A percentile compares a stretch with the other conserved stretches of the same genome.
Evolutionary conservation across 148 eudicot genomes (phyloP).

Genomic region (Rhododendron henanense): DNA sequence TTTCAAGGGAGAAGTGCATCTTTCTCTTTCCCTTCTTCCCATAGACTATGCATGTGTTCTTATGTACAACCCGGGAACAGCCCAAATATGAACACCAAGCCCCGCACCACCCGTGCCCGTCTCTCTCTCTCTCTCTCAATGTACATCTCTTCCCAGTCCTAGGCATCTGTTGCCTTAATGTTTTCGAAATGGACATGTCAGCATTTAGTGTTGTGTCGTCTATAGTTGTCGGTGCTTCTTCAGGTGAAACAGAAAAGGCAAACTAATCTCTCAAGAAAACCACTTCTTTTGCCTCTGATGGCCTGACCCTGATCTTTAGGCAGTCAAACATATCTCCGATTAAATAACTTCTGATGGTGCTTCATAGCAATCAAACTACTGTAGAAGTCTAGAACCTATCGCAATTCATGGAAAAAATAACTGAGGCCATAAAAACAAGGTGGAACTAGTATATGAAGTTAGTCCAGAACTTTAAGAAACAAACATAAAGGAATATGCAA

Average conservation of each 20-base stretch:
- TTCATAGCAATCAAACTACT: neutral
- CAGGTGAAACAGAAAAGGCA: neutral
- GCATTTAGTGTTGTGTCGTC: neutral
- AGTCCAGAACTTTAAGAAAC: constrained; percentile 35
- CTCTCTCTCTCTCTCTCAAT: neutral
- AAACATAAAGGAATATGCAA: neutral
- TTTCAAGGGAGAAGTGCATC: too few species aligned
- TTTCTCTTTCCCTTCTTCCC: too few species aligned
- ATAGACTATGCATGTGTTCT: neutral
- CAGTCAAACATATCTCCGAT: neutral
- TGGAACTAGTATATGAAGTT: constrained; percentile 47
- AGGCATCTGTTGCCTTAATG: neutral
- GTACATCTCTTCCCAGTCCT: neutral
- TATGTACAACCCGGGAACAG: neutral
- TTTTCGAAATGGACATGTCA: neutral
- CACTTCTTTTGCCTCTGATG: neutral
- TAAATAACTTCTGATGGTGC: neutral
- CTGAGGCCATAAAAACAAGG: constrained; percentile 52
- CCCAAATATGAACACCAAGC: neutral
- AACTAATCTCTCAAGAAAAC: neutral
- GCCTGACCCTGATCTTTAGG: neutral
- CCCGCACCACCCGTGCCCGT: neutral
- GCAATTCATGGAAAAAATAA: neutral
- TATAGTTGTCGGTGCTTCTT: neutral
- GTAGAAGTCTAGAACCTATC: neutral